Base-by-base conservation (phyloP, 1,284 basidiomycete genomes). In the Trichosporon coremiiforme region DNA sequence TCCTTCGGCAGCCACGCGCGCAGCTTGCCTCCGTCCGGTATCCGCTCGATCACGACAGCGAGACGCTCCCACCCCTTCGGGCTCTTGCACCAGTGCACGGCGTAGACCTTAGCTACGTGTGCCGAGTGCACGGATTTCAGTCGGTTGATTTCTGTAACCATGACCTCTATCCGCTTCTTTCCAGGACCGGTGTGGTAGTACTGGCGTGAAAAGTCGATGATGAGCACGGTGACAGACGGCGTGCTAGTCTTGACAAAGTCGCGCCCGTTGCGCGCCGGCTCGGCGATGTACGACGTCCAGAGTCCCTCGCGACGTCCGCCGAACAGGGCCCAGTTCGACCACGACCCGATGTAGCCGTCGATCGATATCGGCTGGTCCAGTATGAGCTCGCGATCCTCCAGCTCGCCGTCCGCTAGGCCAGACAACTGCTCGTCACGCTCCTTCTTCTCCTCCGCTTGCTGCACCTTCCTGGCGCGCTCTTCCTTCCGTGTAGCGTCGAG, bases 221-320 rank as follows among this genome's bases (percentile, higher is more conserved):
- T 75, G 31, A 80, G 77, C 2, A 83, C 78, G 6, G 74, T 70
- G n/a, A 80, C 67, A 1, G 72, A 74, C 0, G 80, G 80, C 9
- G 75, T 71, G 10, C 72, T 68, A 87, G 82, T 84, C 76, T 88
- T 88, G 13, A 85, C 83, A 20, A 84, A 78, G 9, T 77, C 74
- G 73, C 87, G 88, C 9, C 86, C 84, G 75, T 89, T 87, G n/a
- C 65, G 66, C 6, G 66, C 69, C 0, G 80, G 81, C 68, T 84
- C 80, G 10, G 80, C 83, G 25, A 76, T 75, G 65, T 83, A 84
- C 6, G 71, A 74, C 10, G 80, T 83, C 82, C 83, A 84, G 31
- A 84, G 68, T 0, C 73, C 68, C 45, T 82, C 80, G 38, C 69
- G 76, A 9, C 72, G 76, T 0, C 80, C 81, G 5, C 78, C 81